Conservation (phyloP, 805 yeast species). For the Ogataea chonburiensis region DNA sequence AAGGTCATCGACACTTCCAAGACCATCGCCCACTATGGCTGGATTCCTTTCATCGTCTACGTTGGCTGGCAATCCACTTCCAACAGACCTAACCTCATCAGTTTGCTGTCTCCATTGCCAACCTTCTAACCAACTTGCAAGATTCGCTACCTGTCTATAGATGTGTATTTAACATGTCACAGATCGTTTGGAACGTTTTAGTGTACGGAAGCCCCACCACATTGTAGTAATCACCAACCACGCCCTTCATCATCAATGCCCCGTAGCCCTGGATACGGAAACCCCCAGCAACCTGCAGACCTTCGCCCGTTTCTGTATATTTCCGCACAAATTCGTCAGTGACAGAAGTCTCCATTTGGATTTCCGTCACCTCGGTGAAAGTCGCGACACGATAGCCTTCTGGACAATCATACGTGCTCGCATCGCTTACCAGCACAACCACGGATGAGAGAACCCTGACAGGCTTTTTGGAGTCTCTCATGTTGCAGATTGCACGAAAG, state of each 20-base stretch:
- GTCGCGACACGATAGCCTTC: constrained; percentile 19
- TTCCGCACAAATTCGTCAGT: constrained; percentile 54
- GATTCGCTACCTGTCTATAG: constrained; percentile 10
- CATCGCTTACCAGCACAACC: constrained; percentile 37
- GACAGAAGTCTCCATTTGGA: constrained; percentile 42
- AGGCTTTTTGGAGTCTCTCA: constrained; percentile 44
- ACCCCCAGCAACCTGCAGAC: constrained; percentile 86
- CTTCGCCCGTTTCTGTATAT: constrained; percentile 74
- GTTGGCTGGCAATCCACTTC: constrained; percentile 82
- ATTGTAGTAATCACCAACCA: constrained; percentile 81
- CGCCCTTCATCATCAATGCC: constrained; percentile 55
- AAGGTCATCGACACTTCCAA: constrained; percentile 80
- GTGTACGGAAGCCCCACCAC: constrained; percentile 84
- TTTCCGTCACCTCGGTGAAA: constrained; percentile 27
- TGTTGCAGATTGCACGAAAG: constrained; percentile 45
- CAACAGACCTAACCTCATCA: constrained; percentile 79
- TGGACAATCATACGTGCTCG: constrained; percentile 6
- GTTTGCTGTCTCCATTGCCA: constrained; percentile 77
- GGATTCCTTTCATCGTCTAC: constrained; percentile 93
- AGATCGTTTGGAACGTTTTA: constrained; percentile 42
- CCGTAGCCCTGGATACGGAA: constrained; percentile 79
- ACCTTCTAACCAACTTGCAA: constrained; percentile 46
- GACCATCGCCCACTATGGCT: constrained; percentile 90
- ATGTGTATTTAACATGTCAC: constrained; percentile 18
- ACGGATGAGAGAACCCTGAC: constrained; percentile 57